Evolutionary conservation across 225 moss, liverwort and hornwort species (phyloP), one percentile per base, ranked within the genome.

Genomic region (Physcomitrium patens): DNA sequence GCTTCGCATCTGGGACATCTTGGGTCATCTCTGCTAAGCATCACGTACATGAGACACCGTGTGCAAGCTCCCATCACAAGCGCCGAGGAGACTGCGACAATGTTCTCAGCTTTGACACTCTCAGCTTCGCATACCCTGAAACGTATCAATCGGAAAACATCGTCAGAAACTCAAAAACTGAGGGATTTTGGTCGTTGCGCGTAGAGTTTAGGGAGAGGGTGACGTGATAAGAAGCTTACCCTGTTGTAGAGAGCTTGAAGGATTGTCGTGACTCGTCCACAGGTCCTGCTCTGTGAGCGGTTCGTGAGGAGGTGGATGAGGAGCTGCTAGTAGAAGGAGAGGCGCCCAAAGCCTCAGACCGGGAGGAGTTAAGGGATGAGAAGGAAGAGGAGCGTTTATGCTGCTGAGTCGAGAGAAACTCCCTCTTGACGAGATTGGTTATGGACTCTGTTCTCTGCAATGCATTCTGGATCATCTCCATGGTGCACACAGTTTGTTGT

Each of bases 61-160:
- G 79, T 85, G 52, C 85, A 85, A 3, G 85, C 85, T 69, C 85
- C 85, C 85, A 85, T 85, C 26, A 85, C 85, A 4, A 85, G 65
- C 1, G 81, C 59, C 0, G 53, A 22, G 5, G 45, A 24, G 1
- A 48, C 68, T 1, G 43, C 28, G 3, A 7, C 3, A 3, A 37
- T 37, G 31, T 12, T 68, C 60, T 76, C 76, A 11, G n/a, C 24
- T 58, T 76, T 75, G 1, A 63, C 46, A 8, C 75, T 81, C 13
- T 85, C 78, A 0, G 53, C 79, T 77, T 79, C 85, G 31, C 63
- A 79, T 1, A 60, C 70, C 55, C 80, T 84, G 77, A n/a, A 64
- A 57, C 16, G 17, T 51, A 51, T 7, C 19, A n/a, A 49, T 54
- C 19, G 26, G 3, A 16, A 20, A 66, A 2, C 31, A 14, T n/a